Base-by-base conservation (phyloP, 2,329 filamentous ascomycete genomes). In the Akanthomyces uredinophilus region DNA sequence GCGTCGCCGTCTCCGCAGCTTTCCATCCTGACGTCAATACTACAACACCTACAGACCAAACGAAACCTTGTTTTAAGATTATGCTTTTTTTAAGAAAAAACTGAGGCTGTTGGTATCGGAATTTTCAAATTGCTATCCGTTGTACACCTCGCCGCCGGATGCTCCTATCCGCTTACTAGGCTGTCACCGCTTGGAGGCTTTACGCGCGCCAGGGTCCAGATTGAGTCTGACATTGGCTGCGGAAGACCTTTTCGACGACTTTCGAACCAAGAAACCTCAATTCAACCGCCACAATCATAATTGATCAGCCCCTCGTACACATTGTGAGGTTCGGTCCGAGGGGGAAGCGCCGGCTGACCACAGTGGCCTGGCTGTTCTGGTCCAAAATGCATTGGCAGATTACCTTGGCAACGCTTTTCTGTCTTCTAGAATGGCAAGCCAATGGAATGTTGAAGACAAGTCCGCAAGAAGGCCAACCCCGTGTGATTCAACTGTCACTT, bases 401-500 rank as follows among this genome's bases (percentile, higher is more conserved):
- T 41, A 18, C 29, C 16, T 14, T n/a, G 2, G n/a, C 18, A 14
- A 32, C 43, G 11, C 13, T 61, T 5, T 22, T 43, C 14, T 43
- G 43, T 20, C 29, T 61, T 3, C 24, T 49, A 22, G 22, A 39
- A 32, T 43, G 51, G 16, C 20, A 24, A 16, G 29, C 51, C 11
- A n/a, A 49, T 35, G 50, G 32, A 27, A n/a, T 41, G 43, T 66
- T 71, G 41, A 63, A 66, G 22, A 53, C 77, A 27, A 68, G 65
- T 14, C 70, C 71, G 60, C 70, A 68, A 41, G 64, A 71, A 29
- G 65, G 74, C 64, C 64, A 69, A 22, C 76, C 78, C 2, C 78
- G 75, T 46, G 80, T 85, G 5, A 70, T 86, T 55, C 71, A 71
- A 55, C 67, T 85, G 62, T 68, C 77, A 46, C 77, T 79, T 5